Evolutionary conservation across 768 basidiomycete species (phyloP).

Genomic region (Mycena vitilis): DNA sequence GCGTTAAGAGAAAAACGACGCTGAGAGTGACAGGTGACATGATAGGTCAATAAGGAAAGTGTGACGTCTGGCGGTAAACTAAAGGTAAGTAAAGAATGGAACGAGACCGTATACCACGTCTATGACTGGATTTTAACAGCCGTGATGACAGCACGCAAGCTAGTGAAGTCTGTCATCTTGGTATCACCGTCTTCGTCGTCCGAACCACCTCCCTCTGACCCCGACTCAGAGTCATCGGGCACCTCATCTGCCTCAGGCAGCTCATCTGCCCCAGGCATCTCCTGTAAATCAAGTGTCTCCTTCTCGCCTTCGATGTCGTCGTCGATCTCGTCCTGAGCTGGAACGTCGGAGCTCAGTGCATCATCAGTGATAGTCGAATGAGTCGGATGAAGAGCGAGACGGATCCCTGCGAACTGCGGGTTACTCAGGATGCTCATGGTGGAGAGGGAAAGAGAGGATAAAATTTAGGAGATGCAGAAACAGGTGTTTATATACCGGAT

Average conservation of each 20-base stretch:
- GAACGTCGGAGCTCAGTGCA: background rate
- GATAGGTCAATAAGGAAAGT: too few relatives aligned
- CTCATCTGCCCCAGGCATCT: background rate
- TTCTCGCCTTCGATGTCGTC: conserved; percentile 32
- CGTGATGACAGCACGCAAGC: conserved; percentile 30
- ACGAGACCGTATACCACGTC: too few relatives aligned
- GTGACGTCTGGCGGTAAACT: too few relatives aligned
- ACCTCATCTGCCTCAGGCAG: background rate
- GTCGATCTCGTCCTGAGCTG: conserved; percentile 21
- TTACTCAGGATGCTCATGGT: conserved; percentile 1
- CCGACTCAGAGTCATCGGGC: conserved; percentile 17
- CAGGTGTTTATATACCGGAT: conserved; percentile 12
- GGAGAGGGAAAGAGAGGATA: background rate
- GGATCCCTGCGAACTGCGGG: conserved; percentile 17
- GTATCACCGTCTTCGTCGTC: conserved; percentile 29
- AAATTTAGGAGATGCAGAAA: conserved; percentile 18
- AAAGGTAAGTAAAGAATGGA: too few relatives aligned
- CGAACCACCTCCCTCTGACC: background rate
- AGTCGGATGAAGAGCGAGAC: background rate
- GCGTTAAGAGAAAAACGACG: too few relatives aligned
- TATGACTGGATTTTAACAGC: too few relatives aligned
- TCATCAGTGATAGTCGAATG: background rate
- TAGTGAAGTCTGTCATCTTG: conserved; percentile 9
- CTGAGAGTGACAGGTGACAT: too few relatives aligned
- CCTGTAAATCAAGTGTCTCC: conserved; percentile 2